Evolutionary conservation across 2,329 filamentous ascomycete species (phyloP), one percentile per base, ranked within the genome.

Genomic region (Coccinonectria pachysandricola): DNA sequence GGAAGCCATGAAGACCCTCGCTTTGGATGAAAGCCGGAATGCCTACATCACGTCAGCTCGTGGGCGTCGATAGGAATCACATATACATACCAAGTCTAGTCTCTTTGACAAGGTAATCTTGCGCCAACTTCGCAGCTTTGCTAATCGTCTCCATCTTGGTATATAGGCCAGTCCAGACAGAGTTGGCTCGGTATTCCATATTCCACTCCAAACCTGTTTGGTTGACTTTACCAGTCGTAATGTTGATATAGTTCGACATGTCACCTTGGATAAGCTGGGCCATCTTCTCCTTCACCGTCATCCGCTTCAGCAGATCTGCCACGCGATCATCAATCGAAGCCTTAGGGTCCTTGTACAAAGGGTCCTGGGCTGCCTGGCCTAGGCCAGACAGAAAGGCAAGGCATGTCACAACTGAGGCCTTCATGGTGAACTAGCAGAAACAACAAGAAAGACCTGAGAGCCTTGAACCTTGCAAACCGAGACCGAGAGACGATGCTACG

Each of bases 241-340:
- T 64, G 46, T 84, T 74, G 50, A 85, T 67, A 72, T 78, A 86
- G 47, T 83, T 82, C 5, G 68, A 64, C 34, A 86, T 64, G 44
- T 85, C 80, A 24, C 79, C 74, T 46, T 79, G 75, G 15, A 78
- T 62, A 39, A 79, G 59, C 48, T 85, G 80, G 2, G 75, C 65
- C 22, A 72, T 68, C 56, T 86, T 86, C 33, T 86, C 80, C 43
- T 79, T 64, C 28, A 82, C 67, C 0, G 75, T 82, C 80, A 86
- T 86, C 13, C 75, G 69, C 8, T 68, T 68, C 27, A 86, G 54
- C 5, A 86, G 64, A 48, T 85, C 79, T 7, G 67, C 50, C 8
- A 85, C 68, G 32, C 80, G 65, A 25, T 67, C 68, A 26, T 81
- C 72, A 9, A 83, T 59, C 6, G 71, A 56, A 5, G 74, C 70